Conservation (phyloP, 768 basidiomycete species). For the Leucocoprinus birnbaumii region DNA sequence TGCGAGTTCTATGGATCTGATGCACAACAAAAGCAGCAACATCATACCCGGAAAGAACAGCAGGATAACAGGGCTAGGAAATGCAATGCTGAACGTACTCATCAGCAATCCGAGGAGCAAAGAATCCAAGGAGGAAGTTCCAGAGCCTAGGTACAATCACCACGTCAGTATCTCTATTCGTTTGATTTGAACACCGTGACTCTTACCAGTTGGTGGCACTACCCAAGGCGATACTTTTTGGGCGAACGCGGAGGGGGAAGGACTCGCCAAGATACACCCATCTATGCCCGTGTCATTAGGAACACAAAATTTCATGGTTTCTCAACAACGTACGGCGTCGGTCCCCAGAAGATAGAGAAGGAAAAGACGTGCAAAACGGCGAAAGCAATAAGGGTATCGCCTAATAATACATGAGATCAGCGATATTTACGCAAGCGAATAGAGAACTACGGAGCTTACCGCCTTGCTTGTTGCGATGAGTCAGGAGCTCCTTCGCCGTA, state of each 20-base stretch:
- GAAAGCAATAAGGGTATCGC: slow-evolving; percentile 69
- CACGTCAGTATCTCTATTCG: not conserved
- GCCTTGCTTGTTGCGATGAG: slow-evolving; percentile 53
- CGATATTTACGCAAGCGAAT: not conserved
- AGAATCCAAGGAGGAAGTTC: slow-evolving; percentile 76
- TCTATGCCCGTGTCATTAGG: slow-evolving; percentile 17
- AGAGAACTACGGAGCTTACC: slow-evolving; percentile 22
- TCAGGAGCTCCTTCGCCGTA: slow-evolving; percentile 45
- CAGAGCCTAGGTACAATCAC: slow-evolving; percentile 48
- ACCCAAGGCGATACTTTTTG: slow-evolving; percentile 77
- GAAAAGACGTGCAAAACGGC: slow-evolving; percentile 75
- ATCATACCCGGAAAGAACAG: not conserved
- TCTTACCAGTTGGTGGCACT: slow-evolving; percentile 44
- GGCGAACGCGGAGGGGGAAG: slow-evolving; percentile 77
- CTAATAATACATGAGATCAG: slow-evolving; percentile 21
- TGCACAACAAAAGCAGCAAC: not conserved
- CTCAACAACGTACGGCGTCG: slow-evolving; percentile 49
- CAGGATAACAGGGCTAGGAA: not conserved
- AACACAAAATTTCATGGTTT: not conserved
- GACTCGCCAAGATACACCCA: slow-evolving; percentile 78
- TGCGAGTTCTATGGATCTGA: not conserved
- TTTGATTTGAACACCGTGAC: not conserved
- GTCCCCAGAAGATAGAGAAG: slow-evolving; percentile 76
- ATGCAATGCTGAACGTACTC: slow-evolving; percentile 29
- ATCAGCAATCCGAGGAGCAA: slow-evolving; percentile 63